Evolutionary conservation across 129 eudicot genomes (phyloP).

Genomic region (Lonicera japonica): DNA sequence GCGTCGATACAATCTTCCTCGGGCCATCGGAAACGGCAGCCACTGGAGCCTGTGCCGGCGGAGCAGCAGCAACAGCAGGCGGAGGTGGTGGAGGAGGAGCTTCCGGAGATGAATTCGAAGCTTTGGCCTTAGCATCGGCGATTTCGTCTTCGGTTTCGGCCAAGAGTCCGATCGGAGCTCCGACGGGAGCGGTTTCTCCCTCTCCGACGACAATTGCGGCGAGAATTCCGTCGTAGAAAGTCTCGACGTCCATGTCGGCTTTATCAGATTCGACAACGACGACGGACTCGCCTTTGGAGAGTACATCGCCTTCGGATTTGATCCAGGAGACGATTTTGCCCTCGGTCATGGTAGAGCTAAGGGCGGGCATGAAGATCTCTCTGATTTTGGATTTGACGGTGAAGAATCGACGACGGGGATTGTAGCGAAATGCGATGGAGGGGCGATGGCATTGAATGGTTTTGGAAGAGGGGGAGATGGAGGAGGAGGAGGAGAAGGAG

Average conservation of each 20-base stretch:
- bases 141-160: slow-evolving; percentile 81
- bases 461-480: slow-evolving; percentile 26
- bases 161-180: slow-evolving; percentile 70
- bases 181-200: slow-evolving; percentile 81
- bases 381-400: slow-evolving; percentile 61
- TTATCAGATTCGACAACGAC: slow-evolving; percentile 94
- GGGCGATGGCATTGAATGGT: slow-evolving; percentile 19
- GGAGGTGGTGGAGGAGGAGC: slow-evolving; percentile 28
- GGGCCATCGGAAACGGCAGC: slow-evolving; percentile 27
- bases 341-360: slow-evolving; percentile 95
- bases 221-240: slow-evolving; percentile 72
- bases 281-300: slow-evolving; percentile 75
- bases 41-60: slow-evolving; percentile 5
- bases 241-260: slow-evolving; percentile 95
- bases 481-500: slow-evolving; percentile 58
- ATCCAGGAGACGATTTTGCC: slow-evolving; percentile 91
- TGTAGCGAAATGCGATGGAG: slow-evolving; percentile 30
- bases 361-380: slow-evolving; percentile 95
- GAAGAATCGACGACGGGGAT: slow-evolving; percentile 22
- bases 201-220: slow-evolving; percentile 81
- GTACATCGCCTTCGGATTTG: slow-evolving; percentile 74
- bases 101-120: slow-evolving; percentile 19
- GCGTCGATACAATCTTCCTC: slow-evolving; percentile 66
- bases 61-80: slow-evolving; percentile 18
- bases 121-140: slow-evolving; percentile 65